Base-by-base conservation (phyloP, 176 grass and related monocot genomes). In the Rhynchospora breviuscula region DNA sequence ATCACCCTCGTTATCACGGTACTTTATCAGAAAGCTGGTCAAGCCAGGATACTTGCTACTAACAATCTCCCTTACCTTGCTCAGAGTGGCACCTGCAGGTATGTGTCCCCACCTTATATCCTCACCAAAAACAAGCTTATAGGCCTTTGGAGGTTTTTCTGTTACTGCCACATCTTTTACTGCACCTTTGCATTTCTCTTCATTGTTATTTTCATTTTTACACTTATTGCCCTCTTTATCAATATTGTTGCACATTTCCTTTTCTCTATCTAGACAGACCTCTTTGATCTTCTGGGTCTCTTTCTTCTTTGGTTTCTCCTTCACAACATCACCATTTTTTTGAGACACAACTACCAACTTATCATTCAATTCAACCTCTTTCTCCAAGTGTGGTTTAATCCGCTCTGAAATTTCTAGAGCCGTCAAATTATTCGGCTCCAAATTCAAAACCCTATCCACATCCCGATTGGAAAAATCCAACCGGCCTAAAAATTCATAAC, bases 41-140 rank as follows among this genome's bases (percentile, higher is more conserved):
- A 93, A 77, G 18, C 92, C 83, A 0, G 92, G 90, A 87, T 94
- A 98, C 86, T 94, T 98, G 84, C 86, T 80, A 23, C 83, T 79
- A 63, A 94, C 90, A 0, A 88, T 84, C 77, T 95, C 91, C 0
- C 91, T 88, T 57, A 98, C 84, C 87, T 90, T 88, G 21, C 86
- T 82, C 84, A 98, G 88, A 73, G 79, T 75, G 83, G 92, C 94
- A 53, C 59, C 89, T 1, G 86, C 86, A 8, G 92, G 95, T 79
- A 95, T 81, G 66, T 95, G 90, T 10, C 90, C 95, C 84, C 87
- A 90, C 74, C 95, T 94, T 80, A 98, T 95, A 87, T 98, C 95
- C 84, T 98, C 90, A 9, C 89, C 91, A 22, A 93, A 87, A 53
- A 98, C 90, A n/a, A 98, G 71, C 84, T 98, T 98, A 81, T 91